Base-by-base conservation (phyloP, 139 green algal species). In the Chlorella sorokiniana region DNA sequence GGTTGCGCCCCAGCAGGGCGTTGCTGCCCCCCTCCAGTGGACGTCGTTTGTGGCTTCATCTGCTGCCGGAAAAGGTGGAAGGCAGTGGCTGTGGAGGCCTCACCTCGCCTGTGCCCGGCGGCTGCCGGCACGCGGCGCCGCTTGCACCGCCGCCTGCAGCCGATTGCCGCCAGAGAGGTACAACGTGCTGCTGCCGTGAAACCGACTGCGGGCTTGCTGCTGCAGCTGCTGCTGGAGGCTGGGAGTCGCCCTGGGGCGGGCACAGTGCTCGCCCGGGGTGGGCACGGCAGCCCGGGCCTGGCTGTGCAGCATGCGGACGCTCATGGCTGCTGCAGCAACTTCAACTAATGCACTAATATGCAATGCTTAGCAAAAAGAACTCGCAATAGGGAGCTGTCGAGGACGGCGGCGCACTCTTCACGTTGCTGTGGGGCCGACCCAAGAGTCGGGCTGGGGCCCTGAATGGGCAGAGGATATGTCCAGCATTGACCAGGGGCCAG, bases 141-240 rank as follows among this genome's bases (percentile, higher is more conserved):
- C 52, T 27, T 79, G 31, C 54, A 79, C 54, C 29, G 73, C 73
- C 38, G 54, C 37, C 54, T 79, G 73, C 73, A 79, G 37, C 25
- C 73, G 29, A 16, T 31, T 52, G 54, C 73, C 73, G 52, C 73
- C 73, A 1, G 73, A 37, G 5, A 79, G 23, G 54, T 69, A 79
- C 23, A 27, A 31, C 48, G n/a, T 78, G 73, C 54, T 79, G 73
- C 73, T 79, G 73, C 52, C 73, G 27, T 5, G 41, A 54, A 79
- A 79, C 27, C 37, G 40, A 29, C 33, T 52, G 52, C 73, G 73
- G 0, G 73, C 52, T 38, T 69, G 54, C n/a, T 35, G 37, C 37
- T 41, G 20, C 54, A 69, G 51, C 37, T 79, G 73, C 54, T 79
- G 73, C 73, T 79, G 73, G 37, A 79, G 18, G 54, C 45, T 77